A percentile compares a stretch with the other conserved stretches of the same genome.
Evolutionary conservation across 768 basidiomycete genomes (phyloP).

Genomic region (Grammothele lineata): DNA sequence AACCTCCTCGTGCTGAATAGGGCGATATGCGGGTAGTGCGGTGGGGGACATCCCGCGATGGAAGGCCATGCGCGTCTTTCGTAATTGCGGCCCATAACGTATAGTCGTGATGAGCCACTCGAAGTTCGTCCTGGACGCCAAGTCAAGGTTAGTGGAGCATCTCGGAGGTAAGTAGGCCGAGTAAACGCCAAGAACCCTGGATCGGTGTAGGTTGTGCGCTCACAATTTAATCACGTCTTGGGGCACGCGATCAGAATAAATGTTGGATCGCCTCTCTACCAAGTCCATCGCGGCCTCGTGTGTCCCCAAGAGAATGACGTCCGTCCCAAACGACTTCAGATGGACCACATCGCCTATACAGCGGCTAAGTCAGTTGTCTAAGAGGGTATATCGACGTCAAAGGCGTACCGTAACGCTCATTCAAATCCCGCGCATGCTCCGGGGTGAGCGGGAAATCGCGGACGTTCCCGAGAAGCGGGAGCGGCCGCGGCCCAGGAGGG

Average conservation of each 20-base stretch:
- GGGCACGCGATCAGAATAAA: conserved; percentile 81
- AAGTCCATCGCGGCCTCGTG: conserved; percentile 56
- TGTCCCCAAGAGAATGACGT: conserved; percentile 52
- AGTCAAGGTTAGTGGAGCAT: too few species aligned
- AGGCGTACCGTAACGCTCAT: too few species aligned
- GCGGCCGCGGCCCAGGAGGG: too few species aligned
- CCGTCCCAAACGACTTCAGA: too few species aligned
- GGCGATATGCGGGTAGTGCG: background rate
- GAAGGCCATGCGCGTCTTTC: conserved; percentile 2
- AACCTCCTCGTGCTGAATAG: background rate
- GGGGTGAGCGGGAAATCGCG: too few species aligned
- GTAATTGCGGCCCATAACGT: conserved; percentile 5
- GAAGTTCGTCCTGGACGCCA: conserved; percentile 5
- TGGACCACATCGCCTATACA: too few species aligned
- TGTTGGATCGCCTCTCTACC: conserved; percentile 63
- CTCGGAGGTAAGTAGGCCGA: too few species aligned
- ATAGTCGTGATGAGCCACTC: background rate
- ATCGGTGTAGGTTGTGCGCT: too few species aligned
- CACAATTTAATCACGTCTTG: conserved; percentile 69
- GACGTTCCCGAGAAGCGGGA: too few species aligned
- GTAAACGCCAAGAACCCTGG: conserved; percentile 33
- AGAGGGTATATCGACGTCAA: conserved; percentile 1
- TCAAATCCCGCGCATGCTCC: too few species aligned
- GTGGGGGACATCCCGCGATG: conserved; percentile 1
- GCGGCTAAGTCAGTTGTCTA: background rate